A percentile compares a stretch with the other conserved stretches of the same genome.
Conservation (phyloP, 139 green algal species). For the Spirogloea muscicola region DNA sequence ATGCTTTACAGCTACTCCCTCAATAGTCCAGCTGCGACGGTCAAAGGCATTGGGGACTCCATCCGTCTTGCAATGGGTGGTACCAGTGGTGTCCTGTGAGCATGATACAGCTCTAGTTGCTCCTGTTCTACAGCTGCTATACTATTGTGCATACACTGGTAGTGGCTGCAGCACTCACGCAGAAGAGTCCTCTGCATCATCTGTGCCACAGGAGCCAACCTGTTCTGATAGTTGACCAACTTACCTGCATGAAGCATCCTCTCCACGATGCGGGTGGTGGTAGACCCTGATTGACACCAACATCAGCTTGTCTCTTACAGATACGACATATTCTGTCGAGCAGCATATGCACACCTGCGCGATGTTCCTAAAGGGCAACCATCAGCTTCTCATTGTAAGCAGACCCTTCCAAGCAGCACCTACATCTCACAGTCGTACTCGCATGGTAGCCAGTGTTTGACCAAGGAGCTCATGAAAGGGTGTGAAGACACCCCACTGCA, state of each 20-base stretch:
- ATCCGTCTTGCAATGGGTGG: slow-evolving; percentile 14
- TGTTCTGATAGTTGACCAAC: not conserved
- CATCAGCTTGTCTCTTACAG: too few species aligned
- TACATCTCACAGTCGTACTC: not conserved
- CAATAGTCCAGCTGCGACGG: not conserved
- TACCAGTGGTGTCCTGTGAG: slow-evolving; percentile 21
- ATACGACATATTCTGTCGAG: slow-evolving; percentile 14
- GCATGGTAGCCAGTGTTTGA: not conserved
- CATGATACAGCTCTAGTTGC: not conserved
- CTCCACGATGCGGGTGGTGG: too few species aligned
- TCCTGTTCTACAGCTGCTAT: too few species aligned
- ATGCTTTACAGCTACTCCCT: slow-evolving; percentile 16
- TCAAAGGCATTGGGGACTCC: not conserved
- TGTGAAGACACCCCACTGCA: not conserved
- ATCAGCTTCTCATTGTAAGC: not conserved
- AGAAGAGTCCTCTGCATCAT: not conserved
- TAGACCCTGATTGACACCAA: too few species aligned
- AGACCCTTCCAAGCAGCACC: not conserved
- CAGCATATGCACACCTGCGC: not conserved
- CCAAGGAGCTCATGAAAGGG: too few species aligned
- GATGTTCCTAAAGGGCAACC: not conserved
- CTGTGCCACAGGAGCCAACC: not conserved
- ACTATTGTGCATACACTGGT: not conserved
- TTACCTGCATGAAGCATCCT: not conserved
- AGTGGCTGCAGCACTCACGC: not conserved